Evolutionary conservation across 805 yeast genomes (phyloP).

Genomic region (Kodamaea neixiangensis): DNA sequence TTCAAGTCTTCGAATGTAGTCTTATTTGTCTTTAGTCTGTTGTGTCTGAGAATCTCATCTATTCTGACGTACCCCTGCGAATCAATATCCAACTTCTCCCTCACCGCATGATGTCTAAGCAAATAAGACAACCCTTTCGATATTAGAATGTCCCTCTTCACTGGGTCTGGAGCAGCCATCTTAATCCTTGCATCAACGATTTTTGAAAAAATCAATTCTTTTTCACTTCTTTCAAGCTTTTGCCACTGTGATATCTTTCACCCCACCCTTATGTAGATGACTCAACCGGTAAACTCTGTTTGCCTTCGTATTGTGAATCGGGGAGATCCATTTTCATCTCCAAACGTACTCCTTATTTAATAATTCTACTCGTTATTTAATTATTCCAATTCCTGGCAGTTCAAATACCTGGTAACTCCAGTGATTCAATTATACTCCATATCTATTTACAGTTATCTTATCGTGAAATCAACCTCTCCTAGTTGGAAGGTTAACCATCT

Average conservation of each 20-base stretch:
- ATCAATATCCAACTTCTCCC: slow-evolving; percentile 67
- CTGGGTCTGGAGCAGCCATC: slow-evolving; percentile 11
- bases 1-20: slow-evolving; percentile 59
- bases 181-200: not conserved
- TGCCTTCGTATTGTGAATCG: too few species aligned
- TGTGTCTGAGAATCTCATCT: slow-evolving; percentile 52
- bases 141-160: slow-evolving; percentile 44
- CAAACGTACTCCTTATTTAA: not conserved
- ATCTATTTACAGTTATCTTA: not conserved
- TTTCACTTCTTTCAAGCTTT: slow-evolving; percentile 2
- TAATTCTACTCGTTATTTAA: not conserved
- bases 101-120: slow-evolving; percentile 81
- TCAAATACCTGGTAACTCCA: slow-evolving; percentile 4
- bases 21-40: slow-evolving; percentile 56
- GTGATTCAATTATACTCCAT: too few species aligned
- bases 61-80: slow-evolving; percentile 65
- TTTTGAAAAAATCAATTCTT: not conserved
- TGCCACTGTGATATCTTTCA: too few species aligned
- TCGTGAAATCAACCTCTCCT: too few species aligned
- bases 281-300: too few species aligned
- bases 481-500: too few species aligned
- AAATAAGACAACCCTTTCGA: slow-evolving; percentile 77
- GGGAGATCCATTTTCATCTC: too few species aligned
- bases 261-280: not conserved
- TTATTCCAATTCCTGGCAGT: slow-evolving; percentile 1